phyloP scores from a whole-genome alignment of 495 filamentous ascomycete genomes.

The Aspergillus conjunctus region DNA sequence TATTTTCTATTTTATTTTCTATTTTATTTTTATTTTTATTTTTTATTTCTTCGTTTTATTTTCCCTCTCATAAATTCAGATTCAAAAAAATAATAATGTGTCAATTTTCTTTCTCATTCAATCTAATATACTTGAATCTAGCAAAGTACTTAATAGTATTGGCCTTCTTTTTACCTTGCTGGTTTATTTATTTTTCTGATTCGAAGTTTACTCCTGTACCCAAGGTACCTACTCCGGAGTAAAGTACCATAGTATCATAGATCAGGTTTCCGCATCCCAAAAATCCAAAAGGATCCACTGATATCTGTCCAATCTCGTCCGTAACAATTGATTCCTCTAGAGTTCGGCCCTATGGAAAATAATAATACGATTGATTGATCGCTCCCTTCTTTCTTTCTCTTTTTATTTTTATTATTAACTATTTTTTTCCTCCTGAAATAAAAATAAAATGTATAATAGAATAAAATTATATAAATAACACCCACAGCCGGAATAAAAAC shows the following conservation, averaged over 20 bases:
- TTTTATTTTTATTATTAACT: not conserved
- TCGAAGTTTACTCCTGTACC: not conserved
- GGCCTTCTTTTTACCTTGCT: not conserved
- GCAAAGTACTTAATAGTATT: too few relatives aligned
- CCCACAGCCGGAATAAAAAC: not conserved
- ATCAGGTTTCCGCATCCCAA: not conserved
- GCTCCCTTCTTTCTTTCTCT: not conserved
- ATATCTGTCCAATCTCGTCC: slow-evolving; percentile 7
- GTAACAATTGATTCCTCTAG: not conserved
- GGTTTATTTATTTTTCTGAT: not conserved
- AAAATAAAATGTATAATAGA: not conserved
- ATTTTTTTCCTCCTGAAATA: not conserved
- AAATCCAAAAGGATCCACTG: not conserved
- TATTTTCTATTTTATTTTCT: slow-evolving; percentile 7
- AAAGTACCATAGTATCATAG: too few relatives aligned
- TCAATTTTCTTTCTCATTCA: too few relatives aligned
- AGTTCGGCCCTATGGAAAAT: not conserved
- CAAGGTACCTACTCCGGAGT: not conserved
- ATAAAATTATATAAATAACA: slow-evolving; percentile 1
- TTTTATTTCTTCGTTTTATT: slow-evolving; percentile 1
- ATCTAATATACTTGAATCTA: too few relatives aligned
- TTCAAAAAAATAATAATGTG: not conserved
- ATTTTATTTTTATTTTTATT: slow-evolving; percentile 11
- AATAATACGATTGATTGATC: not conserved
- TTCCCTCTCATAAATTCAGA: not conserved